Conservation (phyloP, 2,329 filamentous ascomycete genomes). For the Stromatinia cepivora region DNA sequence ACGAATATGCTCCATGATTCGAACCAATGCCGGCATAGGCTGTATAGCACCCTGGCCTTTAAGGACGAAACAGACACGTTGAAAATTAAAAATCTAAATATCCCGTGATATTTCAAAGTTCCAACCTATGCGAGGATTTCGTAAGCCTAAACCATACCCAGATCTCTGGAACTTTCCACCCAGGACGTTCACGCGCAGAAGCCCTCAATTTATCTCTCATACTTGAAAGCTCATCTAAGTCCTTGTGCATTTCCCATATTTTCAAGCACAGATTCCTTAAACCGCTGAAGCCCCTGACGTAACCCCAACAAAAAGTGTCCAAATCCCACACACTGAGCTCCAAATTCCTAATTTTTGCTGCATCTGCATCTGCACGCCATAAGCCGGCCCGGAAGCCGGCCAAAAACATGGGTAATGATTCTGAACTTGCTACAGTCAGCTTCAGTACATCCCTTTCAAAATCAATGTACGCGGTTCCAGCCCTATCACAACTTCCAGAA, state of each 20-base stretch:
- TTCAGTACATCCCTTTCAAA: constrained; percentile 29
- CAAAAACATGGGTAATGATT: constrained; percentile 30
- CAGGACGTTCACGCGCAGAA: neutral
- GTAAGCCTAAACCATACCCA: neutral
- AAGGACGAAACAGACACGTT: neutral
- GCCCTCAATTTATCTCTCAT: neutral
- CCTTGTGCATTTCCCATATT: neutral
- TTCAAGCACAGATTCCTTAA: neutral
- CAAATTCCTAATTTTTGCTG: constrained; percentile 29
- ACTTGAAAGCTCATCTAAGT: neutral
- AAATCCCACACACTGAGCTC: constrained; percentile 24
- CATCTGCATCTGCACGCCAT: constrained; percentile 24
- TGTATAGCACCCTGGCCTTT: neutral
- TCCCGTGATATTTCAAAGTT: no score
- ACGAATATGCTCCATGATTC: neutral
- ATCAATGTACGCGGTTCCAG: constrained; percentile 31
- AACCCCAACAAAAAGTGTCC: neutral
- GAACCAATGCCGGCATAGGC: neutral
- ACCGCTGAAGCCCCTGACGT: neutral
- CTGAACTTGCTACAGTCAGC: constrained; percentile 22
- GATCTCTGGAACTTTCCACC: neutral
- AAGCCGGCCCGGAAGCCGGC: constrained; percentile 27
- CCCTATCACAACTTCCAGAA: constrained; percentile 25
- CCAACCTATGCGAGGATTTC: no score
- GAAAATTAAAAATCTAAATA: neutral